phyloP scores from a whole-genome alignment of 2,329 filamentous ascomycete species.

The Pseudocercospora eumusae region DNA sequence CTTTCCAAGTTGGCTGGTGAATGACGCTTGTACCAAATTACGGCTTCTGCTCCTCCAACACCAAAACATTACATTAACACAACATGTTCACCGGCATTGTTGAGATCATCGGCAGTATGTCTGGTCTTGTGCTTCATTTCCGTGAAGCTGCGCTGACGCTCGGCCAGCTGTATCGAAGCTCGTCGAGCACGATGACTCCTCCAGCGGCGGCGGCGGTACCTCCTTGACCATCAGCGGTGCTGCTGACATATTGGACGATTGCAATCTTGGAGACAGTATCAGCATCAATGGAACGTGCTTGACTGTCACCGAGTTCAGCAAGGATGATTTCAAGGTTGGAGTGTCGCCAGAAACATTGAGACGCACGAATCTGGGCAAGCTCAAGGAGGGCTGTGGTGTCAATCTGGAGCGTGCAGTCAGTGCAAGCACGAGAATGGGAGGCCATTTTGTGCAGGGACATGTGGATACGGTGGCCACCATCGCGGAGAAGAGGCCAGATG shows the following conservation, averaged over 20 bases:
- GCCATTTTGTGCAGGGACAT: constrained; percentile 97
- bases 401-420: constrained; percentile 95
- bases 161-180: constrained; percentile 76
- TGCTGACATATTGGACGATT: constrained; percentile 77
- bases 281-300: constrained; percentile 94
- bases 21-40: constrained; percentile 18
- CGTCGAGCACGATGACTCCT: constrained; percentile 73
- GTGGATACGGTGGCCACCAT: constrained; percentile 88
- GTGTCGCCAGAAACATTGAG: constrained; percentile 94
- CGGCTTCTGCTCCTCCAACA: neutral
- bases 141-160: constrained; percentile 39
- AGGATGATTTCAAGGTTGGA: constrained; percentile 77
- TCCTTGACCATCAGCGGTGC: constrained; percentile 80
- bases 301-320: constrained; percentile 75
- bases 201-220: constrained; percentile 73
- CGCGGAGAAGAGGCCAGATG: constrained; percentile 71
- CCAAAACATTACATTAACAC: constrained; percentile 13
- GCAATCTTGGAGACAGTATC: constrained; percentile 88
- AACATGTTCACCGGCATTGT: constrained; percentile 95
- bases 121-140: constrained; percentile 26
- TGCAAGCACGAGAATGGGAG: constrained; percentile 91
- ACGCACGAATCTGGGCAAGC: constrained; percentile 84
- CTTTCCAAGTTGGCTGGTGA: constrained; percentile 8
- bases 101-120: constrained; percentile 86
- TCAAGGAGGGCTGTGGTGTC: constrained; percentile 67